These are phyloP conservation scores for Suhomyces bolitotheri DNA, from an alignment of 1,139 yeast species.

Conservation along the genomic window DNA sequence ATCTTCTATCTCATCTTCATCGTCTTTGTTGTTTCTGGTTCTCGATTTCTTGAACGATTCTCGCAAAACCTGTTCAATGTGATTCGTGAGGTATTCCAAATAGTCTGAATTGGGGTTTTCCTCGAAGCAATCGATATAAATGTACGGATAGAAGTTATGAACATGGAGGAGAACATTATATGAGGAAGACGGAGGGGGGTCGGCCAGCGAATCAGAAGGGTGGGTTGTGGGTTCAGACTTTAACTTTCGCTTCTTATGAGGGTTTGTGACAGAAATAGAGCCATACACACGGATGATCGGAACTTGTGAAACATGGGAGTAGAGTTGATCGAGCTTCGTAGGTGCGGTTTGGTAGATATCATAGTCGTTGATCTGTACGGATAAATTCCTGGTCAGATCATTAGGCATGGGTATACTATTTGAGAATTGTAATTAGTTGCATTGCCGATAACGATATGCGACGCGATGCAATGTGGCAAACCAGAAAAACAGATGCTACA, in stretches of 20 bases:
- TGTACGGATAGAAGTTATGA: slow-evolving; percentile 83
- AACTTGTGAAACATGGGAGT: slow-evolving; percentile 46
- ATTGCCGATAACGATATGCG: too few species aligned
- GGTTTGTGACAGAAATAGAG: slow-evolving; percentile 24
- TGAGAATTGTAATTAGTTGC: too few species aligned
- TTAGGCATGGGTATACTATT: slow-evolving; percentile 2
- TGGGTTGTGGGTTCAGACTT: background rate
- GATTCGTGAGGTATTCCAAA: slow-evolving; percentile 3
- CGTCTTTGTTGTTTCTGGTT: slow-evolving; percentile 13
- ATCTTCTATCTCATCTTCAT: slow-evolving; percentile 12
- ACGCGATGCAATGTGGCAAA: background rate
- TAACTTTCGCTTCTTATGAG: slow-evolving; percentile 10
- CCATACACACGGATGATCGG: slow-evolving; percentile 84
- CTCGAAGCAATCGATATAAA: slow-evolving; percentile 55
- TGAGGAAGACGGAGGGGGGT: background rate
- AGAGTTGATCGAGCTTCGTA: slow-evolving; percentile 34
- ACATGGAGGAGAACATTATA: slow-evolving; percentile 55
- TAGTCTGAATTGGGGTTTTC: slow-evolving; percentile 1
- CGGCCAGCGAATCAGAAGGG: too few species aligned
- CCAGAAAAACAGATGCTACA: too few species aligned
- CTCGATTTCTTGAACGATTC: slow-evolving; percentile 13
- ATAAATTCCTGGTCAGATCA: slow-evolving; percentile 2
- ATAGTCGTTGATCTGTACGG: slow-evolving; percentile 51
- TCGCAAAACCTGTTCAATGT: slow-evolving; percentile 10
- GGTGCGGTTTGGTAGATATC: slow-evolving; percentile 62